phyloP scores from a whole-genome alignment of 768 basidiomycete species.

The Amyloporia xantha region DNA sequence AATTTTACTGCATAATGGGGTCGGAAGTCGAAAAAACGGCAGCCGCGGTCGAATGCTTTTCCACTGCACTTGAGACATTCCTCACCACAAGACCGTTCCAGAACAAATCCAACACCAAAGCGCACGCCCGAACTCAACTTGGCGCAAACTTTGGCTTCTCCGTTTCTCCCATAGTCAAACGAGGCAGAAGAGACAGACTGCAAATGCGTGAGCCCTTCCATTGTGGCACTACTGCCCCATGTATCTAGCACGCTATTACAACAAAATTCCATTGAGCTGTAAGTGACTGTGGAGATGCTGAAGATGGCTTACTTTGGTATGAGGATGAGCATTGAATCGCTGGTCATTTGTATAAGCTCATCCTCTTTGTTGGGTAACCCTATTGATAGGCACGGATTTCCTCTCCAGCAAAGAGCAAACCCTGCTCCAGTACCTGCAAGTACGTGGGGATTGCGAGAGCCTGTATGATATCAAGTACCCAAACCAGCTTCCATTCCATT shows the following conservation, averaged over 20 bases:
- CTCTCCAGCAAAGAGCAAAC: constrained; percentile 81
- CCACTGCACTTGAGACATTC: constrained; percentile 61
- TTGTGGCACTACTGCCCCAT: constrained; percentile 10
- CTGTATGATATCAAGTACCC: too few species aligned
- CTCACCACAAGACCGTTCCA: constrained; percentile 75
- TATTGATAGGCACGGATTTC: constrained; percentile 63
- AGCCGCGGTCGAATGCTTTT: constrained; percentile 63
- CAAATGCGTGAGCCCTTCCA: neutral
- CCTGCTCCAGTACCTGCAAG: constrained; percentile 71
- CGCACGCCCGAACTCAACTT: constrained; percentile 79
- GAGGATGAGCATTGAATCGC: constrained; percentile 74
- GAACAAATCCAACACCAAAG: constrained; percentile 76
- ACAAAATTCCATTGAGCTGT: too few species aligned
- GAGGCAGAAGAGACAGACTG: neutral
- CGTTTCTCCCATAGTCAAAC: neutral
- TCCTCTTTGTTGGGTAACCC: constrained; percentile 62
- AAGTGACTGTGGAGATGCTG: too few species aligned
- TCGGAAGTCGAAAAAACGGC: constrained; percentile 72
- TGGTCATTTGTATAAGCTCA: constrained; percentile 78
- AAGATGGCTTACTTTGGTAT: constrained; percentile 68
- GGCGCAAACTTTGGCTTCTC: constrained; percentile 64
- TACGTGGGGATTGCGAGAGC: constrained; percentile 75
- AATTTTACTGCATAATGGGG: constrained; percentile 75
- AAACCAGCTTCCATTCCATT: too few species aligned
- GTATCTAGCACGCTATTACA: constrained; percentile 21